Percentiles rank a stretch among this genome's conserved stretches.
These are phyloP conservation scores for Globisporangium cederbergense DNA, from an alignment of 352 stramenopile species.

Conservation along the genomic window DNA sequence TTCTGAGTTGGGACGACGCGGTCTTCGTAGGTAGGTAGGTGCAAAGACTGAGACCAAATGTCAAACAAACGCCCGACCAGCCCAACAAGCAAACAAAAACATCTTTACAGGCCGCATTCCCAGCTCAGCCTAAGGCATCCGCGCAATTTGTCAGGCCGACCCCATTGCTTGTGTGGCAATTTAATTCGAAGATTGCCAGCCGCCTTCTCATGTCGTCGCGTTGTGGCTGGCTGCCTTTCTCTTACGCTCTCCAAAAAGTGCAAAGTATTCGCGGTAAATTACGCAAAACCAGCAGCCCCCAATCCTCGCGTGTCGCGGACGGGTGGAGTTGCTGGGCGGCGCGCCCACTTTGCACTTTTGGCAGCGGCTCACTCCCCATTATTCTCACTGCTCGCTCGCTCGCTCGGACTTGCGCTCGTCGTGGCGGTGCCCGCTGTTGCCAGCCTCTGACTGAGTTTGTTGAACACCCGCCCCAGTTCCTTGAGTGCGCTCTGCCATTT, in stretches of 20 bases:
- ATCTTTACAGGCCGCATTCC: too few relatives aligned
- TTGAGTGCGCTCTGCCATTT: conserved; percentile 20
- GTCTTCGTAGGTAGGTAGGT: too few relatives aligned
- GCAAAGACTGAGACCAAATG: too few relatives aligned
- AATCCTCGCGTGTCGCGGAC: conserved; percentile 8
- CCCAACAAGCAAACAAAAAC: neutral
- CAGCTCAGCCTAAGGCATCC: too few relatives aligned
- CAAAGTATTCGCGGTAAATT: conserved; percentile 11
- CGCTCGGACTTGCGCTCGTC: neutral
- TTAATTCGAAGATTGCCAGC: conserved; percentile 18
- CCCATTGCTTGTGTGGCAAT: conserved; percentile 2
- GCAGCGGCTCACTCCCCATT: neutral
- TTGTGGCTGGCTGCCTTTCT: conserved; percentile 8
- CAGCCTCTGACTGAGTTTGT: conserved; percentile 3
- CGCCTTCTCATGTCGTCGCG: neutral
- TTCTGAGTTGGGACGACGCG: neutral
- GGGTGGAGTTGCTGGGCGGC: neutral
- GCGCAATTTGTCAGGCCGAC: neutral
- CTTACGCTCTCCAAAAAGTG: neutral
- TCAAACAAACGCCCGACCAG: neutral
- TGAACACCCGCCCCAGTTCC: conserved; percentile 12
- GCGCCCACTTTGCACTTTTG: conserved; percentile 1
- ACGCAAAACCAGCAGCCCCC: neutral
- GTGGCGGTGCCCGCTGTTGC: too few relatives aligned
- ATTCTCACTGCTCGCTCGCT: neutral